Conservation (phyloP, 2,329 filamentous ascomycete genomes). For the Amauroascus verrucosus region DNA sequence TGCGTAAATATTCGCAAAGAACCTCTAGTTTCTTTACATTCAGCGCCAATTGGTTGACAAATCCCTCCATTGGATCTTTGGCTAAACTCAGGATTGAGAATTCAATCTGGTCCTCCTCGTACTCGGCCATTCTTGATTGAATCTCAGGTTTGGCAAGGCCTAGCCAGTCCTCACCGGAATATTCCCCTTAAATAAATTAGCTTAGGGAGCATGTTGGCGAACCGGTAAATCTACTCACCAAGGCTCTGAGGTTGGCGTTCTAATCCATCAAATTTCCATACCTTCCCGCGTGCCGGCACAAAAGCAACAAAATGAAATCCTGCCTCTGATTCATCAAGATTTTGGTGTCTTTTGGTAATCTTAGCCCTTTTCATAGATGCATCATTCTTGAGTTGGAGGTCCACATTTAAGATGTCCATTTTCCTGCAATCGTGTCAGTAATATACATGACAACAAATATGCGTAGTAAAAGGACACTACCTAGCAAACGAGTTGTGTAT, state of each 20-base stretch:
- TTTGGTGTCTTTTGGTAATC: constrained; percentile 32
- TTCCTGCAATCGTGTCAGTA: constrained; percentile 42
- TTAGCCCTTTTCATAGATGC: constrained; percentile 31
- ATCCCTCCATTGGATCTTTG: constrained; percentile 49
- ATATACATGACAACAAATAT: background rate
- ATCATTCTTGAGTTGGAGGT: constrained; percentile 50
- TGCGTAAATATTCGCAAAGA: constrained; percentile 23
- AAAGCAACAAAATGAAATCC: constrained; percentile 86
- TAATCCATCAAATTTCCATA: constrained; percentile 87
- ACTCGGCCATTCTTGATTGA: constrained; percentile 54
- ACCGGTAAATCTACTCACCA: constrained; percentile 31
- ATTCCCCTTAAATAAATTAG: constrained; percentile 24
- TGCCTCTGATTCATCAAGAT: constrained; percentile 43
- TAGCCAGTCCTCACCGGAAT: constrained; percentile 54
- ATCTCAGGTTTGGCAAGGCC: constrained; percentile 54
- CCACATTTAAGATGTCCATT: constrained; percentile 63
- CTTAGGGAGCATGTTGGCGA: background rate
- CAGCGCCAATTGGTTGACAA: constrained; percentile 35
- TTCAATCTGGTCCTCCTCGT: constrained; percentile 55
- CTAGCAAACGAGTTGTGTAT: constrained; percentile 83
- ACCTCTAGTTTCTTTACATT: constrained; percentile 39
- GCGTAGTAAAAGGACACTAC: constrained; percentile 31
- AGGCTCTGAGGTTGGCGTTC: constrained; percentile 59
- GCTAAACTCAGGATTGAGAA: constrained; percentile 71
- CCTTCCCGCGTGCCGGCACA: constrained; percentile 59